A percentile compares a stretch with the other conserved stretches of the same genome.
Conservation (phyloP, 2,329 filamentous ascomycete genomes). For the Parasarocladium wereldwijsianum region DNA sequence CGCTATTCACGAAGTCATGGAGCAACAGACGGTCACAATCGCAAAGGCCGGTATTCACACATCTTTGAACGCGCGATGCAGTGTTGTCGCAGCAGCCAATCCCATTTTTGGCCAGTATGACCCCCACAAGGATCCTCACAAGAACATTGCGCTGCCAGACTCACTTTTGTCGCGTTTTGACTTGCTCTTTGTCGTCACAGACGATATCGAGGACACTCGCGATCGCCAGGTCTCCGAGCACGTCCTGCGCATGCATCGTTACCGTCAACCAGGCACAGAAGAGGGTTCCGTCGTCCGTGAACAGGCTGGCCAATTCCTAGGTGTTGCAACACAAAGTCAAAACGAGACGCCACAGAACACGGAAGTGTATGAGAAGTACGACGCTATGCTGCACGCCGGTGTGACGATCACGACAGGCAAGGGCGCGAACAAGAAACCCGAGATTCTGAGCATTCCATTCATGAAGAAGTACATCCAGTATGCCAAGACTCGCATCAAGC, state of each 20-base stretch:
- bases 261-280: conserved; percentile 81
- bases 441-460: conserved; percentile 90
- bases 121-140: conserved; percentile 94
- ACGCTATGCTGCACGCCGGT: conserved; percentile 87
- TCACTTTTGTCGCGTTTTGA: conserved; percentile 97
- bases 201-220: conserved; percentile 89
- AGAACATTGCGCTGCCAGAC: conserved; percentile 94
- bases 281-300: conserved; percentile 92
- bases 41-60: conserved; percentile 98
- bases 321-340: conserved; percentile 72
- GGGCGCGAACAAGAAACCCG: conserved; percentile 59
- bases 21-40: conserved; percentile 98
- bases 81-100: conserved; percentile 90
- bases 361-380: conserved; percentile 91
- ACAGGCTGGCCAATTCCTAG: conserved; percentile 67
- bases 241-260: conserved; percentile 92
- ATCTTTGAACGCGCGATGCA: conserved; percentile 89
- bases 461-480: conserved; percentile 99
- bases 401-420: conserved; percentile 64
- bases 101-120: conserved; percentile 98
- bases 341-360: conserved; percentile 60
- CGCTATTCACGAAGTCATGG: conserved; percentile 99
- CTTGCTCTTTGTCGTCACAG: conserved; percentile 91
- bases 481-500: conserved; percentile 82
- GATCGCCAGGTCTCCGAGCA: conserved; percentile 92